A percentile compares a stretch with the other conserved stretches of the same genome.
Evolutionary conservation across 129 eudicot genomes (phyloP).

Genomic region (carrot (Daucus carota)): DH1_v3.0 NC_030386.2:31588001-31588500

Average conservation of each 20-base stretch:
- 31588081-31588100: neutral
- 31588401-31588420: neutral
- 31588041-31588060: neutral
- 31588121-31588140: conserved; percentile 72
- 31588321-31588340: neutral
- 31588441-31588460: neutral
- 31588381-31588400: neutral
- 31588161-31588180: conserved; percentile 64
- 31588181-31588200: conserved; percentile 85
- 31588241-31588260: neutral
- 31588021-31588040: neutral
- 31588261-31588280: neutral
- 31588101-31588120: conserved; percentile 53
- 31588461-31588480: neutral
- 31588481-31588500: too few relatives aligned
- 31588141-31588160: conserved; percentile 84
- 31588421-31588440: neutral
- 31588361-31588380: neutral
- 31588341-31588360: neutral
- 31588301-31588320: neutral
- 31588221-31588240: conserved; percentile 83
- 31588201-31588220: conserved; percentile 94
- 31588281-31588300: neutral
- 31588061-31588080: neutral
- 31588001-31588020: neutral